Evolutionary conservation across 1,284 basidiomycete species (phyloP), one percentile per base, ranked within the genome.

Genomic region (Ceratobasidium sp.): DNA sequence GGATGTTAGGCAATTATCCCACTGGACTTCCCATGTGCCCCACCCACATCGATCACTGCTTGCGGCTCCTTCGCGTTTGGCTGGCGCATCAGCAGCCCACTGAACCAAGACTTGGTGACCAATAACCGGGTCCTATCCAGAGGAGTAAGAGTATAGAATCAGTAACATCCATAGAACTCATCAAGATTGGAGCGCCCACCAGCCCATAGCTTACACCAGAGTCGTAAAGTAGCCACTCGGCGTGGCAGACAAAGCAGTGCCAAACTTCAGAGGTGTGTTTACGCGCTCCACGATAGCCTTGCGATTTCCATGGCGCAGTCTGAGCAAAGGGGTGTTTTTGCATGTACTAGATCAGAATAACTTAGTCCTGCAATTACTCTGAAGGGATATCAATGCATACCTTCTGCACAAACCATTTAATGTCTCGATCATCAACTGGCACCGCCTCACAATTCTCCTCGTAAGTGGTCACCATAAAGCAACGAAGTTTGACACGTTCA

Each of bases 251-350:
- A 23, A 75, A 75, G 9, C n/a, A 38, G 20, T 75, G 71, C 17
- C 71, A 61, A 13, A 28, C 61, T n/a, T 75, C 71, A 10, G 71
- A 75, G 20, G 71, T 75, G 38, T 75, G 71, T 42, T 56, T 64
- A 6, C 71, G 71, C 7, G 71, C 71, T 6, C 61, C 61, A 7
- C 71, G 71, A 75, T 75, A 75, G 6, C 40, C 48, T 20, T 75
- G 46, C 2, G 38, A 26, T 42, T 75, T 75, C 3, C 61, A 44
- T 13, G 33, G 13, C n/a, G 48, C 46, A 2, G 59, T 65, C 20
- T 40, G n/a, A 23, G 65, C 65, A 23, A 52, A 75, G 13, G 42
- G 59, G n/a, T 65, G 40, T 56, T 65, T 52, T 20, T 64, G 48
- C 46, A 75, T 73, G 10, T 44, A 42, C 70, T 70, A 44, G 23